These are phyloP conservation scores for Sporothrix pallida DNA, from an alignment of 2,329 filamentous ascomycete species.

Conservation along the genomic window DNA sequence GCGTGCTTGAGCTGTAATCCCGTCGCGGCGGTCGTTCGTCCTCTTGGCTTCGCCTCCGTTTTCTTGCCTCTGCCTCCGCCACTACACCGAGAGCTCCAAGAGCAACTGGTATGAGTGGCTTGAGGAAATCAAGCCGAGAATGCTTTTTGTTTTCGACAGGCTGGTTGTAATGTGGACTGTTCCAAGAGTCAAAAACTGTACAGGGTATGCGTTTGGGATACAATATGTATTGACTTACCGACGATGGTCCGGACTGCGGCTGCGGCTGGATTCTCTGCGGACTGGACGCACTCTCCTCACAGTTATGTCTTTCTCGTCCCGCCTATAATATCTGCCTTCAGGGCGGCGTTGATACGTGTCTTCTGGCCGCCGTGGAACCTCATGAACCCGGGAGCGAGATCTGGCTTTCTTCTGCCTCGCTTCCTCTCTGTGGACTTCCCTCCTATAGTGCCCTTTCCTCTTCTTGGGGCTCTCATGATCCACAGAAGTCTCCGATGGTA, in stretches of 20 bases:
- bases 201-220: neutral
- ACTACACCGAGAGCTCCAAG: slow-evolving; percentile 28
- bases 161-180: neutral
- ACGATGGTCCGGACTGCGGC: slow-evolving; percentile 13
- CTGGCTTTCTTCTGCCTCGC: neutral
- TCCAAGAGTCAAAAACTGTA: neutral
- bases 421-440: neutral
- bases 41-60: neutral
- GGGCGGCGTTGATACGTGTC: neutral
- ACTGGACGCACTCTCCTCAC: slow-evolving; percentile 12
- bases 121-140: slow-evolving; percentile 27
- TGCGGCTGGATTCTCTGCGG: slow-evolving; percentile 30
- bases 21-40: neutral
- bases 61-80: neutral
- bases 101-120: slow-evolving; percentile 28
- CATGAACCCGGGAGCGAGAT: neutral
- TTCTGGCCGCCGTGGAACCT: neutral
- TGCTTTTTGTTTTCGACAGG: neutral
- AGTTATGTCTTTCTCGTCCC: neutral
- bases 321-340: neutral
- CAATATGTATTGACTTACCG: slow-evolving; percentile 13
- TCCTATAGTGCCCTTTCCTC: neutral
- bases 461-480: neutral
- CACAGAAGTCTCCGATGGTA: slow-evolving; percentile 36
- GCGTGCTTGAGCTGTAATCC: neutral